Evolutionary conservation across 192 early-diverging fungal genomes (phyloP), one percentile per base, ranked within the genome.

Genomic region (Diversispora epigaea): DNA sequence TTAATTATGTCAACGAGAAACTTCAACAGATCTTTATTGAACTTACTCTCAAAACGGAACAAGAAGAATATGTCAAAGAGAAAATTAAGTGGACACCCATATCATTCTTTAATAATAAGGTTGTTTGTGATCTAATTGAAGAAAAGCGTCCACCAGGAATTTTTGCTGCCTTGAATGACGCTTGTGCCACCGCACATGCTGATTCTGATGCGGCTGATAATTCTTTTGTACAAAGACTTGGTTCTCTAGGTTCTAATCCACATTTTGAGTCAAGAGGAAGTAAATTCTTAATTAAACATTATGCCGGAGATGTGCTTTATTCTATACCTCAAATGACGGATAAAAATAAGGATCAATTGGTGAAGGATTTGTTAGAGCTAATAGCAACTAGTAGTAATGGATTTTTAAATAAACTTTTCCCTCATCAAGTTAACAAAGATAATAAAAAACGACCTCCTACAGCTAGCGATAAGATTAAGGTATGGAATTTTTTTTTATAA

Each of bases 1-100:
- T 99, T 87, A 99, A 98, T 84, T 99, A 97, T 73, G 94, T 95
- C 77, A 98, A 98, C 81, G 96, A 98, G 77, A 93, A 93, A 78
- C 84, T 98, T 66, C 98, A 99, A 78, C 96, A 98, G 77, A 96
- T 99, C 77, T 99, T 99, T 77, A 99, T 99, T 70, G 96, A 98
- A 83, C 82, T 99, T 62, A 99, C 97, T 25, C 86, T 99, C 50
- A 98, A 99, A 84, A 89, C 94, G 7, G 97, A 99, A 84, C 97
- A 99, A 86, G 96, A 99, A 84, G 97, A 99, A 80, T 99, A 99
- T 76, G 90, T 94, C 66, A 85, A 89, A 57, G 98, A 99, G 84
- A 89, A 93, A 68, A 99, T 99, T 80, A 81, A 96, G 77, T 99
- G 98, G 98, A 96, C 94, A 14, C 96, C 96, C n/a, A 99, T 99